Evolutionary conservation across 768 basidiomycete genomes (phyloP).

Genomic region (Rhodotorula paludigena): DNA sequence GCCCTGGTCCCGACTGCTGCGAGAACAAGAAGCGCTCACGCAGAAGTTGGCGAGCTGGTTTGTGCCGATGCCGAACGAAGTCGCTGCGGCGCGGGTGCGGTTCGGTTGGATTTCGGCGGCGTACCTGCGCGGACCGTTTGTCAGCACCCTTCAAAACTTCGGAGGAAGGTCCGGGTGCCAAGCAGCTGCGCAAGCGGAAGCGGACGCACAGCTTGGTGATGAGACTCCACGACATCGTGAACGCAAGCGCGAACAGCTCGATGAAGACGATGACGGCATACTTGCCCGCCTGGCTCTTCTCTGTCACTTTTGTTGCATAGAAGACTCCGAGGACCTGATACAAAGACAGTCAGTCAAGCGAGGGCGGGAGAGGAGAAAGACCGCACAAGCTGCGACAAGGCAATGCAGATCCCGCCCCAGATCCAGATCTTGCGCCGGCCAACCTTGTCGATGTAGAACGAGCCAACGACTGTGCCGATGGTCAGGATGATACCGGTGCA

Average conservation of each 20-base stretch:
- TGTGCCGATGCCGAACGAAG: neutral
- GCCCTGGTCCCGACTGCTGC: no score
- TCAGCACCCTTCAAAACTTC: no score
- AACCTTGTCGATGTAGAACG: slow-evolving; percentile 26
- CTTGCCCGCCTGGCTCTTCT: slow-evolving; percentile 42
- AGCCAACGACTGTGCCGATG: slow-evolving; percentile 22
- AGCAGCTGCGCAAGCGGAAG: no score
- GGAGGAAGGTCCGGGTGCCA: no score
- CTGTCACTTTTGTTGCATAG: slow-evolving; percentile 51
- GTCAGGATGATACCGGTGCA: slow-evolving; percentile 52
- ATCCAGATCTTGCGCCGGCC: slow-evolving; percentile 50
- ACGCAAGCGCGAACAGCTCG: slow-evolving; percentile 53
- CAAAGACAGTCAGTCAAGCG: no score
- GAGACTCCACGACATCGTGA: slow-evolving; percentile 53
- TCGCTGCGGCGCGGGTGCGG: slow-evolving; percentile 51
- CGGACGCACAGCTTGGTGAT: slow-evolving; percentile 34
- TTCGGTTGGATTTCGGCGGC: slow-evolving; percentile 54
- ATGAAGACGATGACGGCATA: slow-evolving; percentile 54
- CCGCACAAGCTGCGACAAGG: slow-evolving; percentile 51
- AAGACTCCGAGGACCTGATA: slow-evolving; percentile 49
- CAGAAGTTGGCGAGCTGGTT: slow-evolving; percentile 26
- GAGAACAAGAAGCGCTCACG: neutral
- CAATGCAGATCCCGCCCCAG: slow-evolving; percentile 51
- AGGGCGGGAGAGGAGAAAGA: no score
- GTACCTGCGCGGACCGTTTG: slow-evolving; percentile 36